Conservation (phyloP, 1,139 yeast species). For the Pichia cactophila region DNA sequence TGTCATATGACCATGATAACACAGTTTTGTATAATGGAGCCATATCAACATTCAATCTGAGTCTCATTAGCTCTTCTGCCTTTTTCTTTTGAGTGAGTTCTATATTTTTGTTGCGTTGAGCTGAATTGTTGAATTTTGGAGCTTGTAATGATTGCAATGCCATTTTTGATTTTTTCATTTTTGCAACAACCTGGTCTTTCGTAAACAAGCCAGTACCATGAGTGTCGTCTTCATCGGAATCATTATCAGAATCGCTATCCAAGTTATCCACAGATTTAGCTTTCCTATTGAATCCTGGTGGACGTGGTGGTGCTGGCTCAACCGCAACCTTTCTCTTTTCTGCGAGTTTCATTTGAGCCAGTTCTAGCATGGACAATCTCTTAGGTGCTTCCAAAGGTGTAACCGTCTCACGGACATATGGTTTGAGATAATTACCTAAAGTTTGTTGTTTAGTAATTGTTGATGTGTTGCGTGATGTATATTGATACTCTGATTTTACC, state of each 20-base stretch:
- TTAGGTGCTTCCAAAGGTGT: slow-evolving; percentile 16
- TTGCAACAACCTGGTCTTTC: slow-evolving; percentile 26
- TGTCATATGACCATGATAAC: slow-evolving; percentile 70
- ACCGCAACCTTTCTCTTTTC: slow-evolving; percentile 26
- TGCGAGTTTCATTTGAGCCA: slow-evolving; percentile 30
- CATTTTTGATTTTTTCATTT: slow-evolving; percentile 22
- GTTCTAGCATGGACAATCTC: slow-evolving; percentile 26
- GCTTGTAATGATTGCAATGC: slow-evolving; percentile 23
- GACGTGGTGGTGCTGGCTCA: slow-evolving; percentile 58
- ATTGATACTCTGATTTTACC: slow-evolving; percentile 13
- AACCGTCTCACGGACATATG: slow-evolving; percentile 11
- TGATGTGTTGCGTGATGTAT: slow-evolving; percentile 12
- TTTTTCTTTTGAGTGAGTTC: slow-evolving; percentile 36
- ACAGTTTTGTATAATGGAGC: slow-evolving; percentile 66
- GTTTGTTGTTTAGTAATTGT: slow-evolving; percentile 18
- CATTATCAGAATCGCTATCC: slow-evolving; percentile 21
- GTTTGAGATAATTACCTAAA: slow-evolving; percentile 23
- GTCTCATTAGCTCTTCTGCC: slow-evolving; percentile 74
- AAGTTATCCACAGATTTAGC: slow-evolving; percentile 9
- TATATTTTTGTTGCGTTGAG: slow-evolving; percentile 7
- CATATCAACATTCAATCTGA: slow-evolving; percentile 69
- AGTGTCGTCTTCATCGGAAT: slow-evolving; percentile 5
- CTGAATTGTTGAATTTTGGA: slow-evolving; percentile 10
- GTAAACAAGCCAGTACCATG: slow-evolving; percentile 24
- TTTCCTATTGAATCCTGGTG: slow-evolving; percentile 66